Conservation (phyloP, 78 protist species). For the Dictyostelium brefeldianum region DNA sequence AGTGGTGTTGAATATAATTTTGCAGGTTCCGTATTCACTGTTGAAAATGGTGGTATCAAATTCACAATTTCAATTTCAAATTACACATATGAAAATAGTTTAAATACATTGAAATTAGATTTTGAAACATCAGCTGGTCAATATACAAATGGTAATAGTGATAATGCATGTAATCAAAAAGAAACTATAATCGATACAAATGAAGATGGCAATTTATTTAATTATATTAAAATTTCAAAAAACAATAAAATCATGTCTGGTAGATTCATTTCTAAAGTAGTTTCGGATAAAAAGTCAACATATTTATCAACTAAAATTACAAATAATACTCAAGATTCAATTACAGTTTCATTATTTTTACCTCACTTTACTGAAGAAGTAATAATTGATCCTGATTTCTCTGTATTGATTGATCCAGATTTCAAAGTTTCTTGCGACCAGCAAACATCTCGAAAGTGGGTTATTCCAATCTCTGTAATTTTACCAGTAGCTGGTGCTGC, state of each 20-base stretch:
- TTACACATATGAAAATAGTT: conserved; percentile 5
- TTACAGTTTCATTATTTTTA: not conserved
- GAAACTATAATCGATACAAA: not conserved
- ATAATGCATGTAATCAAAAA: not conserved
- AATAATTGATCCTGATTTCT: not conserved
- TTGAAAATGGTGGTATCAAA: not conserved
- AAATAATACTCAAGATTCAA: not conserved
- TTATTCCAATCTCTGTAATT: not conserved
- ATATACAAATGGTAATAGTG: not conserved
- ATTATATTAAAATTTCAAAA: conserved; percentile 6
- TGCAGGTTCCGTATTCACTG: not conserved
- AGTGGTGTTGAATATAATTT: not conserved
- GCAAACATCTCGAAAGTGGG: not conserved
- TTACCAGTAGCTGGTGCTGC: not conserved
- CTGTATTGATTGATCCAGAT: not conserved
- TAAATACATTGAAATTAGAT: conserved; percentile 15
- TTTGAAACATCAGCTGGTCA: not conserved
- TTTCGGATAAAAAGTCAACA: not conserved
- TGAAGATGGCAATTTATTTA: not conserved
- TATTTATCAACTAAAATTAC: not conserved
- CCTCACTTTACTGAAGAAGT: not conserved
- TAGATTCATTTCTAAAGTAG: not conserved
- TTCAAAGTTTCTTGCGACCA: not conserved
- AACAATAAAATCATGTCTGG: not conserved
- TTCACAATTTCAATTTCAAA: conserved; percentile 2